Percentiles rank a stretch among this genome's conserved stretches.
These are phyloP conservation scores for Zopfochytrium polystomum DNA, from an alignment of 371 early-diverging fungal genomes.

Conservation along the genomic window DNA sequence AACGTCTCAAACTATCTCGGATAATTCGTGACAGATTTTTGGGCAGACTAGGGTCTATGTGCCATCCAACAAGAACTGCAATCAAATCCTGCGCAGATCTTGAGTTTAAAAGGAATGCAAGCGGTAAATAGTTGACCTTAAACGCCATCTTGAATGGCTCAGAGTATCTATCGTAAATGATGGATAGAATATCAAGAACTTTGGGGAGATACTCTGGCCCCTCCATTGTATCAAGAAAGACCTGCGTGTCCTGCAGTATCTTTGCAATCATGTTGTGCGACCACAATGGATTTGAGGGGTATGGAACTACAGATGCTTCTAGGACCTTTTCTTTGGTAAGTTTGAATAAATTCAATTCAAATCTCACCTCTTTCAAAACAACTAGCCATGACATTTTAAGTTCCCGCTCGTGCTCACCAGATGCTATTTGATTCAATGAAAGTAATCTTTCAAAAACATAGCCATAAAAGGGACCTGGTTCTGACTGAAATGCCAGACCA, in stretches of 20 bases:
- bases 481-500: constrained; percentile 12
- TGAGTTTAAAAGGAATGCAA: constrained; percentile 3
- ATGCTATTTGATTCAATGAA: background rate
- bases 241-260: constrained; percentile 27
- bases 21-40: constrained; percentile 36
- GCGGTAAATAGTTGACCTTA: background rate
- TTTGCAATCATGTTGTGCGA: constrained; percentile 11
- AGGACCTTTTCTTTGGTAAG: constrained; percentile 4
- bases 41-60: constrained; percentile 52
- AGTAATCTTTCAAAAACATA: constrained; percentile 31
- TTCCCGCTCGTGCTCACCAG: constrained; percentile 16
- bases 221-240: constrained; percentile 37
- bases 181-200: constrained; percentile 33
- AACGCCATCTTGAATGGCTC: constrained; percentile 26
- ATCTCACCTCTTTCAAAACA: constrained; percentile 26
- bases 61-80: constrained; percentile 68
- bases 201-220: constrained; percentile 31
- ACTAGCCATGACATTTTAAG: constrained; percentile 22
- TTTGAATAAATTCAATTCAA: background rate
- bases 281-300: background rate
- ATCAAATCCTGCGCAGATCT: constrained; percentile 54
- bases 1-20: constrained; percentile 49
- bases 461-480: constrained; percentile 17
- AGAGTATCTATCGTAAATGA: constrained; percentile 32
- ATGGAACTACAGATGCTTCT: constrained; percentile 1